A percentile compares a stretch with the other conserved stretches of the same genome.
Conservation (phyloP, 371 early-diverging fungal species). For the Syncephalis fuscata region DNA sequence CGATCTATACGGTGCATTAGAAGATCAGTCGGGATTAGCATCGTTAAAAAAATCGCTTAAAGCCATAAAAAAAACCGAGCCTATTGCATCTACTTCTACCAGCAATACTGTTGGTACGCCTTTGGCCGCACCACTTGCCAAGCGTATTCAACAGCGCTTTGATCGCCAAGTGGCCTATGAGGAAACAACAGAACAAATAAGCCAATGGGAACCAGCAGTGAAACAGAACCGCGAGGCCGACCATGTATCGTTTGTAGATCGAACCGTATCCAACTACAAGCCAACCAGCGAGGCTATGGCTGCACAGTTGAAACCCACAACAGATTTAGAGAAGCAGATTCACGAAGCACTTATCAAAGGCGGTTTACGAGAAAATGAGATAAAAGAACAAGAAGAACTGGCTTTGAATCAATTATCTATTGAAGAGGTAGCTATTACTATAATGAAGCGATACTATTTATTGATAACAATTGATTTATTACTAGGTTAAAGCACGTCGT, state of each 20-base stretch:
- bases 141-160: constrained; percentile 62
- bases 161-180: constrained; percentile 73
- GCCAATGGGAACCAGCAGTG: constrained; percentile 72
- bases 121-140: constrained; percentile 64
- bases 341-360: constrained; percentile 38
- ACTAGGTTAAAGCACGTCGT: constrained; percentile 29
- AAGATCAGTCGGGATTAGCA: constrained; percentile 35
- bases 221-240: constrained; percentile 73
- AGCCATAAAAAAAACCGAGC: constrained; percentile 25
- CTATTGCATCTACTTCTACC: constrained; percentile 20
- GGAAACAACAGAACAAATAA: constrained; percentile 56
- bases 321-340: constrained; percentile 69
- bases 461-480: background rate
- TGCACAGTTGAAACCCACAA: constrained; percentile 32
- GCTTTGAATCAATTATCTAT: constrained; percentile 59
- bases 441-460: background rate
- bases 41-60: constrained; percentile 40
- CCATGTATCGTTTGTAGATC: constrained; percentile 59
- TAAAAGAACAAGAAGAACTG: constrained; percentile 68
- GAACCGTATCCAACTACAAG: constrained; percentile 14
- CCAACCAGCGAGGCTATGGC: constrained; percentile 40
- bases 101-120: constrained; percentile 24
- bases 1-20: constrained; percentile 51
- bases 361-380: constrained; percentile 61
- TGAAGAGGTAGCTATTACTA: constrained; percentile 38